Percentiles rank a stretch among this genome's conserved stretches.
Evolutionary conservation across 257 asterid genomes (phyloP).

Genomic region (Striga asiatica): DNA sequence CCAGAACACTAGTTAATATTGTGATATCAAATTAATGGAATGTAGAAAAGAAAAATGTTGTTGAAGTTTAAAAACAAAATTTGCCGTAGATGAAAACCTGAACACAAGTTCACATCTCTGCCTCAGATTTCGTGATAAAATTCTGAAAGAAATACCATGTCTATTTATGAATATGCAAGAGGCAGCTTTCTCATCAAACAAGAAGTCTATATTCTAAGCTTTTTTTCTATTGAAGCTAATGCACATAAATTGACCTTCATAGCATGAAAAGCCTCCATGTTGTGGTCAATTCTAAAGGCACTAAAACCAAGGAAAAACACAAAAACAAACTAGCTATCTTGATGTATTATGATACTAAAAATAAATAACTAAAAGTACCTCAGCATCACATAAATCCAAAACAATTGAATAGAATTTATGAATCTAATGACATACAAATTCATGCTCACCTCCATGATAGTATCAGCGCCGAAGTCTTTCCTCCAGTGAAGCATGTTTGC

Average conservation of each 20-base stretch:
- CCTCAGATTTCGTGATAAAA: neutral
- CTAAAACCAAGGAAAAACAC: too few species aligned
- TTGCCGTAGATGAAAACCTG: neutral
- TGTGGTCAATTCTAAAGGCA: neutral
- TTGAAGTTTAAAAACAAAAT: too few species aligned
- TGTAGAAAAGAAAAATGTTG: neutral
- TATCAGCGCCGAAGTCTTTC: constrained; percentile 48
- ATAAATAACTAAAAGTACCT: neutral
- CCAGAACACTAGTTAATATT: neutral
- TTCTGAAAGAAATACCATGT: neutral
- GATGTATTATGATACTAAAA: neutral
- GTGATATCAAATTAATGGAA: neutral
- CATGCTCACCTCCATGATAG: constrained; percentile 48
- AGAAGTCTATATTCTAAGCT: neutral
- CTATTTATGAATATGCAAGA: neutral
- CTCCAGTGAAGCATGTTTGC: constrained; percentile 79
- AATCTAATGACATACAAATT: neutral
- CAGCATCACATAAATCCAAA: neutral
- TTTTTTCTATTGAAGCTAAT: neutral
- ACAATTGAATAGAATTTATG: neutral
- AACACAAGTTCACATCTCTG: neutral
- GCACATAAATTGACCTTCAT: neutral
- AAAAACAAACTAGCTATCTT: neutral
- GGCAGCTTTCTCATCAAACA: neutral
- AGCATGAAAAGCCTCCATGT: neutral